Evolutionary conservation across 345 rosid species (phyloP).

Genomic region (Psidium friedrichsthalianum): DNA sequence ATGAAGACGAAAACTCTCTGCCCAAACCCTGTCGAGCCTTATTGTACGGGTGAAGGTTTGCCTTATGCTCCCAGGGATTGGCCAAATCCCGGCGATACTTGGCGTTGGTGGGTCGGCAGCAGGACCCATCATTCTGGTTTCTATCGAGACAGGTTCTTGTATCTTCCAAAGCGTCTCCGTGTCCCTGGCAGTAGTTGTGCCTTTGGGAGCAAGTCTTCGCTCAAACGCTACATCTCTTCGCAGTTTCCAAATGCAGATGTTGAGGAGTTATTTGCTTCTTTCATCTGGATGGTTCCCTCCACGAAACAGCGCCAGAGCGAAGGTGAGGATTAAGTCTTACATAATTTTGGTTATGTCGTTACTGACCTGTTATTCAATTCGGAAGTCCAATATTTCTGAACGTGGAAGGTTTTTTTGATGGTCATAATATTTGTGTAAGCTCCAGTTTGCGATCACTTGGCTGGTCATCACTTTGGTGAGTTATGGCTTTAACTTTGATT

Average conservation of each 20-base stretch:
- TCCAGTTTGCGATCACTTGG: background rate
- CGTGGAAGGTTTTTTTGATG: background rate
- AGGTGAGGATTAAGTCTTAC: background rate
- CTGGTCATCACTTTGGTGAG: background rate
- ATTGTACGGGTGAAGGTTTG: background rate
- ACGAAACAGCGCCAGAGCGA: background rate
- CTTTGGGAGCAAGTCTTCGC: background rate
- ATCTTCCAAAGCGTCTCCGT: background rate
- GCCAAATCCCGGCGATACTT: background rate
- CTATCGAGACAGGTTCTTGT: background rate
- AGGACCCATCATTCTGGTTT: background rate
- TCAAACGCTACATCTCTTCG: background rate
- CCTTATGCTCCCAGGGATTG: background rate
- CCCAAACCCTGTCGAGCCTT: background rate
- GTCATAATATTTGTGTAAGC: background rate
- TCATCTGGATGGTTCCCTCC: background rate
- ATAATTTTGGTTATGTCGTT: background rate
- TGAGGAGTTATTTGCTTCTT: background rate
- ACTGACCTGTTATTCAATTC: background rate
- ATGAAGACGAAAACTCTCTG: background rate
- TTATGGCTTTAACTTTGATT: background rate
- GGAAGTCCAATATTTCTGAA: background rate
- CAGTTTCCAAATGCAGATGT: background rate
- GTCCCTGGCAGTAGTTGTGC: background rate
- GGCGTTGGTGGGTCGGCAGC: background rate